Evolutionary conservation across 2,329 filamentous ascomycete genomes (phyloP), one percentile per base, ranked within the genome.

Genomic region (Dryadomyces quercus-mongolicae): DNA sequence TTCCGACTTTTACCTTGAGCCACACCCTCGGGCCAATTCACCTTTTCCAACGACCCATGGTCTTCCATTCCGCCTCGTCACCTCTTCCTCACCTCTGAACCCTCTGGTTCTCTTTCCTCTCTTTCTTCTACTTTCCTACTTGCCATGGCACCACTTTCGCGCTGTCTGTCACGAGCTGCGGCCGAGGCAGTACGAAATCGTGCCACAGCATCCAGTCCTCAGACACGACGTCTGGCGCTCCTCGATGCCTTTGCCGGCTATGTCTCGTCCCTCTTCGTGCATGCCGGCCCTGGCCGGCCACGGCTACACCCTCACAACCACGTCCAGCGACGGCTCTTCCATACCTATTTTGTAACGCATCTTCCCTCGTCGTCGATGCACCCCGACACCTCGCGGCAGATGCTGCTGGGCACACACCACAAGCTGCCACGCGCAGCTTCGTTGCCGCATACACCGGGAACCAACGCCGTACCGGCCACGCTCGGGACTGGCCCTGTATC

Each of bases 311-410:
- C 52, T 16, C 5, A 25, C 4, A 20, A 3, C 51, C 25, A 10
- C 18, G 20, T 16, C 18, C 25, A 8, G 13, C 59, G 56, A 9
- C 58, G 59, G n/a, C 46, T 43, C 58, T 97, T 97, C 68, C 90
- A 96, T 72, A 90, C 94, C 62, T 97, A 98, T 74, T 98, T 98
- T 68, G 88, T 97, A 56, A 95, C 93, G 9, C 89, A 96, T 67
- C 79, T 98, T 1, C 92, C 93, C 5, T 95, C 90, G 18, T 94
- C 90, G 15, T 96, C 91, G 3, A 77, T 95, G 47, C 88, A 96
- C 62, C 92, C 93, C 8, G 92, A 97, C 68, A 86, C 87, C 68
- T 86, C 87, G 40, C 77, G 82, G 54, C 71, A 75, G 21, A 70
- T 76, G 18, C 65, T 72, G 31, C 84, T 82, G 3, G 82, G 36